Percentiles rank a stretch among this genome's conserved stretches.
Conservation (phyloP, 2,329 filamentous ascomycete genomes). For the Cladosporium colombiae region DNA sequence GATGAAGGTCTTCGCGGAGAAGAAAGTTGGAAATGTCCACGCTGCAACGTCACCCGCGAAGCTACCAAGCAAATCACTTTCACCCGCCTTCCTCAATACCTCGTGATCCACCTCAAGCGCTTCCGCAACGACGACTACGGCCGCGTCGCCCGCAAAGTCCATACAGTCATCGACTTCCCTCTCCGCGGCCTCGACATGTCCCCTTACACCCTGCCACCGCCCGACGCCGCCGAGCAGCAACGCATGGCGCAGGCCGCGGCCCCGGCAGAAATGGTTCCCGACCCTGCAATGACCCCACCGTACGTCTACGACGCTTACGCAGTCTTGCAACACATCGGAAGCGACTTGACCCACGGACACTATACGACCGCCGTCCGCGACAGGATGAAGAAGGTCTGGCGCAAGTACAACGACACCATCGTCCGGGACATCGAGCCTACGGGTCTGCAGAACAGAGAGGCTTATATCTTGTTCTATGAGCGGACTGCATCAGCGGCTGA, state of each 20-base stretch:
- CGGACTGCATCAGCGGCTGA: slow-evolving; percentile 20
- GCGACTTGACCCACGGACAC: slow-evolving; percentile 70
- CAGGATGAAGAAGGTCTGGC: slow-evolving; percentile 56
- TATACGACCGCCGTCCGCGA: slow-evolving; percentile 68
- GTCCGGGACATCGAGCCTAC: slow-evolving; percentile 59
- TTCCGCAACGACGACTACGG: slow-evolving; percentile 59
- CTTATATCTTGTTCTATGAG: slow-evolving; percentile 65
- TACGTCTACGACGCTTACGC: slow-evolving; percentile 85
- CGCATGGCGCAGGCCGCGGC: slow-evolving; percentile 37
- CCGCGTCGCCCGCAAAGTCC: slow-evolving; percentile 65
- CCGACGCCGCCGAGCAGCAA: slow-evolving; percentile 28
- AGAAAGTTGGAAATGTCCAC: slow-evolving; percentile 70
- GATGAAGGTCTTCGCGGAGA: slow-evolving; percentile 69
- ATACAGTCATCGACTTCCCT: slow-evolving; percentile 73
- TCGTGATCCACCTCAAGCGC: slow-evolving; percentile 76
- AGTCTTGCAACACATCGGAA: slow-evolving; percentile 75
- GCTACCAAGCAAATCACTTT: slow-evolving; percentile 72
- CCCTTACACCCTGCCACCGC: slow-evolving; percentile 58
- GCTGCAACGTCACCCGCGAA: slow-evolving; percentile 67
- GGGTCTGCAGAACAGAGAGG: slow-evolving; percentile 60
- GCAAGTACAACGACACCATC: slow-evolving; percentile 61
- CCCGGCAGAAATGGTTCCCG: slow-evolving; percentile 39
- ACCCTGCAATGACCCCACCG: slow-evolving; percentile 52
- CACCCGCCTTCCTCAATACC: slow-evolving; percentile 74
- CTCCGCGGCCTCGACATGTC: slow-evolving; percentile 67